Percentiles rank a stretch among this genome's conserved stretches.
phyloP scores from a whole-genome alignment of 2,329 filamentous ascomycete species.

The Ascosphaera acerosa region DNA sequence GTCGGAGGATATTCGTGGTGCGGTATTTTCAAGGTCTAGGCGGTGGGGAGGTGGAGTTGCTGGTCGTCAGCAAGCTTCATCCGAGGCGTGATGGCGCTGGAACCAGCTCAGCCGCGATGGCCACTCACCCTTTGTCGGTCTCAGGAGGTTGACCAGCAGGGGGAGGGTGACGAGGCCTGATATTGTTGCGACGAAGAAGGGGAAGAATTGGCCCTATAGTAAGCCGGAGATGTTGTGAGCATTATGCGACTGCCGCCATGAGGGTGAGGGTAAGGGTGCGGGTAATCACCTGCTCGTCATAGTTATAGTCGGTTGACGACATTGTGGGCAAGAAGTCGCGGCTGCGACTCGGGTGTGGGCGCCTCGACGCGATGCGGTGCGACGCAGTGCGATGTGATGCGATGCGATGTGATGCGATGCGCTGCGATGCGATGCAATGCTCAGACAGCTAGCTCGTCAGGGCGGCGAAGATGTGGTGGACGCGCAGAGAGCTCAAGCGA shows the following conservation, averaged over 20 bases:
- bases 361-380: too few species aligned
- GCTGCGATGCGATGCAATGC: too few species aligned
- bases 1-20: conserved; percentile 55
- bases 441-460: too few species aligned
- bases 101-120: not conserved
- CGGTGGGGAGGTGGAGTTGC: not conserved
- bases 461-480: too few species aligned
- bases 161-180: conserved; percentile 69
- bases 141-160: conserved; percentile 68
- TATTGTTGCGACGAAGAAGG: conserved; percentile 90
- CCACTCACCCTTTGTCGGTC: conserved; percentile 39
- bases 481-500: too few species aligned
- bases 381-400: too few species aligned
- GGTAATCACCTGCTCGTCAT: conserved; percentile 57
- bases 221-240: not conserved
- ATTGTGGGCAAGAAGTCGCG: too few species aligned
- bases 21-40: conserved; percentile 47
- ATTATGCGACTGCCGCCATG: not conserved
- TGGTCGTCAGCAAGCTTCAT: not conserved
- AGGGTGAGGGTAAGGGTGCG: not conserved
- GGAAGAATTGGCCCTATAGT: conserved; percentile 75
- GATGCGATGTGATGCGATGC: too few species aligned
- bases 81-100: not conserved
- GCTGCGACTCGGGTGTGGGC: too few species aligned
- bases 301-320: conserved; percentile 91